These are phyloP conservation scores for Salix viminalis DNA, from an alignment of 345 rosid genomes.

Conservation along the genomic window DNA sequence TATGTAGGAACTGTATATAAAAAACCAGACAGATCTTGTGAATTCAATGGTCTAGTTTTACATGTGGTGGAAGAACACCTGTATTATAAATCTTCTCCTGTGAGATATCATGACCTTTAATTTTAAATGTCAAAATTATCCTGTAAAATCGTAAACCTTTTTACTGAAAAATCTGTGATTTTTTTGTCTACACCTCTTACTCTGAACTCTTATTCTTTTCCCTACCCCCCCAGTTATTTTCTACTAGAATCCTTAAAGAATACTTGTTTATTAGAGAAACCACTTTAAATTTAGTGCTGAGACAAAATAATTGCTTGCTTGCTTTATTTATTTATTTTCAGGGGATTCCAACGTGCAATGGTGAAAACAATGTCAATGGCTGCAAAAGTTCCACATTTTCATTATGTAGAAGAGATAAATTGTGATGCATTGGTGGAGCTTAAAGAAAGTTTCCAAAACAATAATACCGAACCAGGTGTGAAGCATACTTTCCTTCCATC, in stretches of 20 bases:
- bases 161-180: too few species aligned
- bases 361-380: constrained; percentile 94
- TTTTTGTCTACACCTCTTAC: too few species aligned
- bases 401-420: constrained; percentile 86
- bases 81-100: not conserved
- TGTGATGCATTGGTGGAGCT: constrained; percentile 78
- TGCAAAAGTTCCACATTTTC: constrained; percentile 87
- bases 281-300: constrained; percentile 4
- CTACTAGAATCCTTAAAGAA: not conserved
- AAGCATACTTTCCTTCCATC: constrained; percentile 86
- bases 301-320: not conserved
- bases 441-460: constrained; percentile 60
- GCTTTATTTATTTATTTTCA: constrained; percentile 19
- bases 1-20: not conserved
- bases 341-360: constrained; percentile 89
- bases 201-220: too few species aligned
- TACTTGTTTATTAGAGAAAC: not conserved
- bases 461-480: constrained; percentile 55
- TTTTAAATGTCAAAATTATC: not conserved
- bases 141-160: not conserved
- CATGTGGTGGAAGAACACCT: not conserved
- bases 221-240: too few species aligned
- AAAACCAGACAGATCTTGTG: not conserved
- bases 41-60: not conserved
- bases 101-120: not conserved